Evolutionary conservation across 139 green algal species (phyloP).

Genomic region (Volvox reticuliferus): DNA sequence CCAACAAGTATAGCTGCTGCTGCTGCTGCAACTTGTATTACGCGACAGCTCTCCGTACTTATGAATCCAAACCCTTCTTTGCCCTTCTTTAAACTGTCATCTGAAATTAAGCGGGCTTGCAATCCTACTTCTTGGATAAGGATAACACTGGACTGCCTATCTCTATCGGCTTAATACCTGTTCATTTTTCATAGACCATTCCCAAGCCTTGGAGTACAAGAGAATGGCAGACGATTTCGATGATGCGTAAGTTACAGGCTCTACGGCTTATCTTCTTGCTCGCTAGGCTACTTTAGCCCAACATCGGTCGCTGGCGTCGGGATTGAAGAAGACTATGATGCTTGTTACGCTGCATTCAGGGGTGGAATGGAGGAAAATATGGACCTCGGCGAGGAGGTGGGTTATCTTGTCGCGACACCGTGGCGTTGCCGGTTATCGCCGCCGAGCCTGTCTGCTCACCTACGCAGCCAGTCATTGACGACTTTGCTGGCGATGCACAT

Average conservation of each 20-base stretch:
- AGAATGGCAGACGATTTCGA: slow-evolving; percentile 41
- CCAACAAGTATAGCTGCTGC: no score
- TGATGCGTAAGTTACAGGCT: slow-evolving; percentile 19
- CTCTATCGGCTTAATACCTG: no score
- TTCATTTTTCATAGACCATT: no score
- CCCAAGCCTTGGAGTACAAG: not conserved
- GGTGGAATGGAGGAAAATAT: slow-evolving; percentile 43
- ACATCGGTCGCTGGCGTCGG: no score
- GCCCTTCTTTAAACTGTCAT: not conserved
- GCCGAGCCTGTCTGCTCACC: not conserved
- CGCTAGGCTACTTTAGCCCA: no score
- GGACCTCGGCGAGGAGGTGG: slow-evolving; percentile 26
- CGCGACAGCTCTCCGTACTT: no score
- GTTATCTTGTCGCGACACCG: not conserved
- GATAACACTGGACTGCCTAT: no score
- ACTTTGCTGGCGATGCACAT: not conserved
- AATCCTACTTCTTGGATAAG: no score
- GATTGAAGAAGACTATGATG: not conserved
- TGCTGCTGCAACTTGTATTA: no score
- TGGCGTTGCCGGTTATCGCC: not conserved
- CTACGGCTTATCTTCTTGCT: no score
- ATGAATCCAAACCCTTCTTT: not conserved
- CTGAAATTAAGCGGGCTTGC: no score
- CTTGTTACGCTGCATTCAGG: not conserved
- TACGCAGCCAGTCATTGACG: not conserved